Evolutionary conservation across 495 filamentous ascomycete genomes (phyloP).

Genomic region (Podospora comata): DNA sequence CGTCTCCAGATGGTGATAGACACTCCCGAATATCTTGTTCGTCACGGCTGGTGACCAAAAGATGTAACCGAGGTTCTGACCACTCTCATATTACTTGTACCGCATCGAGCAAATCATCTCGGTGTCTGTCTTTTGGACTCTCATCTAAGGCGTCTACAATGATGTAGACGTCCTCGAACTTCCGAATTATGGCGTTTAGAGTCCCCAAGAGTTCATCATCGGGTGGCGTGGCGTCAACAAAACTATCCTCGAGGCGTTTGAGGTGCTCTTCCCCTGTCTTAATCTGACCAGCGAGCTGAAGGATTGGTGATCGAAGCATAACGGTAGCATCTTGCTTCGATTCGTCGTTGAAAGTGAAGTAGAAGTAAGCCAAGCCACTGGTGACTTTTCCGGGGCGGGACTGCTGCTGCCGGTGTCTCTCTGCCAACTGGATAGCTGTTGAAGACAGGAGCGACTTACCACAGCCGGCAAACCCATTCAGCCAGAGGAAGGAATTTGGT

Average conservation of each 20-base stretch:
- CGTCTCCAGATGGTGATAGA: background rate
- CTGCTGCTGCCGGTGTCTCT: background rate
- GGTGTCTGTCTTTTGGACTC: conserved; percentile 5
- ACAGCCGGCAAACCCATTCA: conserved; percentile 11
- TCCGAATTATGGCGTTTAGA: background rate
- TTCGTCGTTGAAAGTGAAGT: conserved; percentile 15
- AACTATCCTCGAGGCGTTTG: background rate
- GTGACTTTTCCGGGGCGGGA: too few species aligned
- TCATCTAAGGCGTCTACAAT: conserved; percentile 12
- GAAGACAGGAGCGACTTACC: conserved; percentile 16
- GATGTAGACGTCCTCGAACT: conserved; percentile 10
- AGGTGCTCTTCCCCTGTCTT: background rate
- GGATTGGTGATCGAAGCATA: conserved; percentile 7
- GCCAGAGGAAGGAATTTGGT: conserved; percentile 8
- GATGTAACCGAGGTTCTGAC: conserved; percentile 9
- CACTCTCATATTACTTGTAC: conserved; percentile 7
- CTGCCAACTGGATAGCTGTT: conserved; percentile 8
- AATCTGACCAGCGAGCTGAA: conserved; percentile 2
- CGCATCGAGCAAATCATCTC: background rate
- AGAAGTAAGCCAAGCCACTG: conserved; percentile 12
- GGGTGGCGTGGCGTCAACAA: background rate
- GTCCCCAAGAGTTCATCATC: background rate
- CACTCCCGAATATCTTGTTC: conserved; percentile 5
- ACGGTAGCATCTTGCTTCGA: conserved; percentile 8
- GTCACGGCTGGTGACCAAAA: conserved; percentile 8